Evolutionary conservation across 2,329 filamentous ascomycete genomes (phyloP), one percentile per base, ranked within the genome.

Genomic region (Nemania diffusa): DNA sequence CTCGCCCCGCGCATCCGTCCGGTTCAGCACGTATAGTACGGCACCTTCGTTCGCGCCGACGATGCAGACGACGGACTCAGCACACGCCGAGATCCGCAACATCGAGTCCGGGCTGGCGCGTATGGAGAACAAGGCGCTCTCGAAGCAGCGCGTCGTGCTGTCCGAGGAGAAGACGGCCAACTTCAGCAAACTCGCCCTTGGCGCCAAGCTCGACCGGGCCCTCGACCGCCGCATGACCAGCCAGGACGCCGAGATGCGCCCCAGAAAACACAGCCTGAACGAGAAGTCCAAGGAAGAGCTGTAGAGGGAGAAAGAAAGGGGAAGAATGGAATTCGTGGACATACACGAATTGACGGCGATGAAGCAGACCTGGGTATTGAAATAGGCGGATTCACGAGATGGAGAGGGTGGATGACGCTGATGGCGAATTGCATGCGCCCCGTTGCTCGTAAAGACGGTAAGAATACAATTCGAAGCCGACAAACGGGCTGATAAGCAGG

Each of bases 151-250:
- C 73, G 94, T 94, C 76, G 85, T 89, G 64, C 88, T 94, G 70
- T 91, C 85, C 78, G 88, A 91, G 70, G 90, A 95, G 80, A 97
- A 97, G 85, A 88, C 86, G 22, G 92, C 93, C 75, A 90, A 91
- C 78, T 84, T 97, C 80, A 90, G 89, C 83, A 97, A 97, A 83
- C 87, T 97, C 65, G 94, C 94, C 42, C 87, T 97, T 59, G 92
- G 94, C 55, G 94, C 94, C 68, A 97, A 97, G 83, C 88, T 97
- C 46, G 94, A 97, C 79, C 90, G 94, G 68, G 94, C 94, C 24
- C 88, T 97, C 62, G 91, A 91, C 73, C 87, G 94, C 72, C 88
- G 94, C 76, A 96, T 97, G 94, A 91, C 88, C 29, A 83, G 92
- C 73, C 94, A 97, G 80, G 94, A 97, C 75, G 94, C 94, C 72